phyloP scores from a whole-genome alignment of 2,329 filamentous ascomycete species.

The Clarireedia homoeocarpa region DNA sequence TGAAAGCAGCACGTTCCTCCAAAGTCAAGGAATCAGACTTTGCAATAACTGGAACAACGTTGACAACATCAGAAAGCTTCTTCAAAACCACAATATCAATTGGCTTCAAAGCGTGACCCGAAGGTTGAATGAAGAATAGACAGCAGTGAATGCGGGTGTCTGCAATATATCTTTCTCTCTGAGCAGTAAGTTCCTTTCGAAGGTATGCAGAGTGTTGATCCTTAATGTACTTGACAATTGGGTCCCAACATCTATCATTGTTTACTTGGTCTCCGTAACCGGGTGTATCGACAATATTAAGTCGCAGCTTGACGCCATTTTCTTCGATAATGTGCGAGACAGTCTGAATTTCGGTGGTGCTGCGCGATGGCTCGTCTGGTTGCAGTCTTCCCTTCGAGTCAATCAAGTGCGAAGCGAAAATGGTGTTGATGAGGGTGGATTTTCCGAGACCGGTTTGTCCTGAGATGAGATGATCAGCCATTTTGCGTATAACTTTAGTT shows the following conservation, averaged over 20 bases:
- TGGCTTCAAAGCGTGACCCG: constrained; percentile 94
- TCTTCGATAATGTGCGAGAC: constrained; percentile 99
- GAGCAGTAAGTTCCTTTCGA: constrained; percentile 97
- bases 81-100: constrained; percentile 99
- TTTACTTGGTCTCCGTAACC: constrained; percentile 98
- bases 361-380: constrained; percentile 87
- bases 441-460: constrained; percentile 98
- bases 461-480: constrained; percentile 34
- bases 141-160: constrained; percentile 99
- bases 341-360: constrained; percentile 95
- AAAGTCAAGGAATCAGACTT: constrained; percentile 95
- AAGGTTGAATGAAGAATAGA: constrained; percentile 98
- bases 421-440: constrained; percentile 98
- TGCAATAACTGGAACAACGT: constrained; percentile 96
- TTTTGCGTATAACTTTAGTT: constrained; percentile 3
- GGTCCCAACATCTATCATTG: constrained; percentile 99
- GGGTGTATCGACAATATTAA: constrained; percentile 98
- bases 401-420: constrained; percentile 98
- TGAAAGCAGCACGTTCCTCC: constrained; percentile 93
- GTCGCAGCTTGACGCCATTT: constrained; percentile 91
- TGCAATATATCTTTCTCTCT: constrained; percentile 98
- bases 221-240: constrained; percentile 99
- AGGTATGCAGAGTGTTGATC: constrained; percentile 99
- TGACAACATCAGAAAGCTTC: constrained; percentile 98
- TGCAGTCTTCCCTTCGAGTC: constrained; percentile 94